A percentile compares a stretch with the other conserved stretches of the same genome.
Conservation (phyloP, 306 rosid genomes). For the Argentina anserina region DNA sequence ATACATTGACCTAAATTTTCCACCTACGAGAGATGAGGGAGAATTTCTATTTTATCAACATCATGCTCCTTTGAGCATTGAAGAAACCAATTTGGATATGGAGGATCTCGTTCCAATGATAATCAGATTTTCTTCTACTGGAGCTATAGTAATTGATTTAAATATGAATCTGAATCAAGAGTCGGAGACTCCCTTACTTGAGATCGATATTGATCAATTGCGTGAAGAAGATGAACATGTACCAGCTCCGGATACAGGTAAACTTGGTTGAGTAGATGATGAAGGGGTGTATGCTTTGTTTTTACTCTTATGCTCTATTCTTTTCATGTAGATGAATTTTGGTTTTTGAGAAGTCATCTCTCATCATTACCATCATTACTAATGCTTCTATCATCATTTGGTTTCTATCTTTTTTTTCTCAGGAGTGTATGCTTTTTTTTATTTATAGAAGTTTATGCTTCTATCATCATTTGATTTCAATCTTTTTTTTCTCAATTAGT, state of each 20-base stretch:
- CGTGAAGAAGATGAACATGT: no score
- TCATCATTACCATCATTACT: neutral
- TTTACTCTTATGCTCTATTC: neutral
- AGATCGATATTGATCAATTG: no score
- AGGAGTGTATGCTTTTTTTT: no score
- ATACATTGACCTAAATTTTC: neutral
- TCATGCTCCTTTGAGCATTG: neutral
- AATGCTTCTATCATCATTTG: neutral
- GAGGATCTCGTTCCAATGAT: neutral
- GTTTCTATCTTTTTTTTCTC: no score
- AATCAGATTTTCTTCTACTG: neutral
- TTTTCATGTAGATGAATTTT: neutral
- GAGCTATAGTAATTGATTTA: neutral
- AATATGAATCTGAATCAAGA: neutral
- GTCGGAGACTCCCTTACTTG: neutral
- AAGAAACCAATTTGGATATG: neutral
- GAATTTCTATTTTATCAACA: neutral
- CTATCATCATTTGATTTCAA: no score
- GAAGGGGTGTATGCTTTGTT: no score
- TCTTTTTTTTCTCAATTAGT: no score
- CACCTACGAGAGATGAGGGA: neutral
- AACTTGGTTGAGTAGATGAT: no score
- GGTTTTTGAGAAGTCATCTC: neutral
- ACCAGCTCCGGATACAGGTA: no score
- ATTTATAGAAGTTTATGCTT: no score